phyloP scores from a whole-genome alignment of 2,329 filamentous ascomycete species.

The Diaporthe sp. region DNA sequence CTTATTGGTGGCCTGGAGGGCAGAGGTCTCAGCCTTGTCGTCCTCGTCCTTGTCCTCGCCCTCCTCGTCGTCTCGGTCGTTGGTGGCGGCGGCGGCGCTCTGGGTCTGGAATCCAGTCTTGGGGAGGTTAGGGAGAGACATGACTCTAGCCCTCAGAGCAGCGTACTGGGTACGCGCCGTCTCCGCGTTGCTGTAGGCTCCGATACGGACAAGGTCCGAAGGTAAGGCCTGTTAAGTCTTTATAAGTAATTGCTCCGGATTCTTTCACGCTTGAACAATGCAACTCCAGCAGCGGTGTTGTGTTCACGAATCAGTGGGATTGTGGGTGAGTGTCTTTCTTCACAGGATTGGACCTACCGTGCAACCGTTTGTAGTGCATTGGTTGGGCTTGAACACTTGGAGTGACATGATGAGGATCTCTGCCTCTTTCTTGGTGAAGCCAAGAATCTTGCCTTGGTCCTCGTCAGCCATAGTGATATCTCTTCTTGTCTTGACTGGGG shows the following conservation, averaged over 20 bases:
- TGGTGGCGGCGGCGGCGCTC: not conserved
- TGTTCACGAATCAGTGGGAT: not conserved
- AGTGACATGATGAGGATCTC: constrained; percentile 3
- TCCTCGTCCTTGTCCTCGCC: not conserved
- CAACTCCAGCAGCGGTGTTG: not conserved
- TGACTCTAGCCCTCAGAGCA: not conserved
- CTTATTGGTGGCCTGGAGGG: not conserved
- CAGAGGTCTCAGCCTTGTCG: not conserved
- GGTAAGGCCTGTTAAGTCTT: not conserved
- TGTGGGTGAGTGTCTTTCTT: not conserved
- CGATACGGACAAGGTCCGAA: not conserved
- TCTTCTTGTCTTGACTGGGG: not conserved
- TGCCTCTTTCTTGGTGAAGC: constrained; percentile 10
- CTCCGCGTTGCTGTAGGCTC: not conserved
- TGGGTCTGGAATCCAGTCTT: not conserved
- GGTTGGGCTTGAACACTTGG: not conserved
- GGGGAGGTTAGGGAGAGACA: not conserved
- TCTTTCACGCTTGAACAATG: not conserved
- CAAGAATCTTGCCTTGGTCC: not conserved
- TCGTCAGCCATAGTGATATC: not conserved
- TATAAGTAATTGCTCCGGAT: not conserved
- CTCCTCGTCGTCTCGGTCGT: not conserved
- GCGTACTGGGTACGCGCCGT: not conserved
- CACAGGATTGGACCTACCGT: not conserved
- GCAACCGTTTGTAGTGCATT: not conserved